Percentiles rank a stretch among this genome's conserved stretches.
Conservation (phyloP, 306 rosid genomes). For the Dalbergia oliveri region DNA sequence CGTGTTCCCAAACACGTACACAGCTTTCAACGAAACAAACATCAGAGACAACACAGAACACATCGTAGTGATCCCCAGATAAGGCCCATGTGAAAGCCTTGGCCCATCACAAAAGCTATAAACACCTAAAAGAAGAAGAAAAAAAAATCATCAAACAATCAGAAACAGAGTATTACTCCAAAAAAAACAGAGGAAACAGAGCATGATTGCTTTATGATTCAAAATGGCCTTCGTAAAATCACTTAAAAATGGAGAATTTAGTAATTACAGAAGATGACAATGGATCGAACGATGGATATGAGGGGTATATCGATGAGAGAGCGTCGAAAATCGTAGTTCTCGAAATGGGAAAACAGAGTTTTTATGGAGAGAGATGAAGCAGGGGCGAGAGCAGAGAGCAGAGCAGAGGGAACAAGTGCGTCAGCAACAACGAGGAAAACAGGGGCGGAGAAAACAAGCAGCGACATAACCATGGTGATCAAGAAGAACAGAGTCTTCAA, state of each 20-base stretch:
- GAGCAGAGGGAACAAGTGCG: conserved; percentile 76
- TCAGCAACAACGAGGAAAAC: conserved; percentile 78
- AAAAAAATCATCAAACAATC: background rate
- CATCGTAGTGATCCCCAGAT: conserved; percentile 68
- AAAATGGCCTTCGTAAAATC: conserved; percentile 43
- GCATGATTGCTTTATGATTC: background rate
- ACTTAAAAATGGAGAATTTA: background rate
- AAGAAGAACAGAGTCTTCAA: conserved; percentile 84
- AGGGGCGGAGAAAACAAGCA: conserved; percentile 85
- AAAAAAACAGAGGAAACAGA: background rate
- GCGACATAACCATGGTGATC: conserved; percentile 80
- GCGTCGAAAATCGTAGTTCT: conserved; percentile 78
- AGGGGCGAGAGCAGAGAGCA: conserved; percentile 73
- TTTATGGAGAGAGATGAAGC: conserved; percentile 47
- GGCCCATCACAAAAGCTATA: conserved; percentile 87
- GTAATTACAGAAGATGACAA: conserved; percentile 85
- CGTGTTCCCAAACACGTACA: conserved; percentile 53
- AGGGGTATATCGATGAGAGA: conserved; percentile 93
- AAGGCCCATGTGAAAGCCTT: conserved; percentile 69
- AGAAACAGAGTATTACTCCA: background rate
- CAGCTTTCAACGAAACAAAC: conserved; percentile 70
- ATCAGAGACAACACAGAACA: conserved; percentile 64
- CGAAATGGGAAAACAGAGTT: conserved; percentile 68
- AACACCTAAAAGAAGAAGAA: conserved; percentile 61
- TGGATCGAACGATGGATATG: conserved; percentile 72